Evolutionary conservation across 495 filamentous ascomycete genomes (phyloP), one percentile per base, ranked within the genome.

Genomic region (Lasiosphaeria ovina): DNA sequence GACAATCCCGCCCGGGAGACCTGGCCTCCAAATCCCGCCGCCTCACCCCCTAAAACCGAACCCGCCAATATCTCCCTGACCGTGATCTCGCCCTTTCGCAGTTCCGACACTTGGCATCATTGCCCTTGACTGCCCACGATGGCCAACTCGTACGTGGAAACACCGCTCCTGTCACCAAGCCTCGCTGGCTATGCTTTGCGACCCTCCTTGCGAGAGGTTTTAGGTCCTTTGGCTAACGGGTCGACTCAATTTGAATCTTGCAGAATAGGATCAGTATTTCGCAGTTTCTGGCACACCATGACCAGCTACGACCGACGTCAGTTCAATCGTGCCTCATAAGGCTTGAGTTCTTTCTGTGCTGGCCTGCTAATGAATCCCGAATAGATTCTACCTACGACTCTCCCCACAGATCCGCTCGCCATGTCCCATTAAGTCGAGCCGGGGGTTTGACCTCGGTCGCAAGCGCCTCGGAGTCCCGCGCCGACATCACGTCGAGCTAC

Each of bases 221-320:
- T 24, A 2, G 24, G 24, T 38, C 38, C 32, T 51, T 31, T 50
- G 60, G 40, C 62, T 63, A 51, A 63, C 60, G 17, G 16, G 4
- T 3, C 34, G 11, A 45, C 16, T 48, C 11, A 52, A 24, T 51
- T 35, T 51, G 16, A 53, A 35, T 45, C 11, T 35, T 59, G 1
- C 54, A 71, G 68, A 10, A 14, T 71, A 57, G 66, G 66, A 55
- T 57, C 59, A 42, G 63, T 63, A 55, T 72, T 72, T 51, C 60
- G 60, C 38, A 64, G 60, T 8, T 91, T 97, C 76, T 97, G 93
- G 93, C 93, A 98, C 82, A 89, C 91, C 55, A 94, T 97, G 91
- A 96, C 92, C 69, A 83, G 80, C 63, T 71, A 83, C 73, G 82
- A 85, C 72, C 74, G 82, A 75, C 82, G 82, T 85, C 61, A 71